Percentiles rank a stretch among this genome's conserved stretches.
Evolutionary conservation across 352 stramenopile genomes (phyloP).

Genomic region (Phytophthora europaea): DNA sequence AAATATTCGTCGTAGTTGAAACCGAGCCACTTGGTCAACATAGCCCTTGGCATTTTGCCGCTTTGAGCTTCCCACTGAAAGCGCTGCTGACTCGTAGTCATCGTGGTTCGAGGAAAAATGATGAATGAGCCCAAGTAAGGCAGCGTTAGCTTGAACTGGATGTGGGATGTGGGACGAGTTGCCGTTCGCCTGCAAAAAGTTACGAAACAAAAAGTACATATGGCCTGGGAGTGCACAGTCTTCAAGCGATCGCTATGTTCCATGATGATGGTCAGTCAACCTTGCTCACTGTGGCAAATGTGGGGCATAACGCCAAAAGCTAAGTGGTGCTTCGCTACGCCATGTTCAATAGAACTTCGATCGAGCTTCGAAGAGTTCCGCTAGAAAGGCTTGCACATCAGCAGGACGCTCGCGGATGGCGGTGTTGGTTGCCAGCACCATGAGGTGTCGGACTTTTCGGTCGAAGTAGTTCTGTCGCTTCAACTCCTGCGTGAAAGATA

Average conservation of each 20-base stretch:
- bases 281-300: not conserved
- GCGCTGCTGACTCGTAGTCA: not conserved
- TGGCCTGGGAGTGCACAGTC: too few relatives aligned
- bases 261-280: too few relatives aligned
- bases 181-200: not conserved
- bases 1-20: not conserved
- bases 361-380: conserved; percentile 75
- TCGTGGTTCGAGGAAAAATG: not conserved
- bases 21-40: not conserved
- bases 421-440: conserved; percentile 68
- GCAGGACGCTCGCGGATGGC: conserved; percentile 71
- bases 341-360: conserved; percentile 69
- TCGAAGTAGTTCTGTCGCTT: conserved; percentile 81
- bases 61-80: not conserved
- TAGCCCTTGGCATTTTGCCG: not conserved
- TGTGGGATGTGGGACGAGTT: not conserved
- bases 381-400: conserved; percentile 61
- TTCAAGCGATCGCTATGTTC: too few relatives aligned
- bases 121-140: not conserved
- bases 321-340: not conserved
- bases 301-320: not conserved
- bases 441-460: conserved; percentile 78
- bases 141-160: not conserved
- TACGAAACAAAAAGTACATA: not conserved
- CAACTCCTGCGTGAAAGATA: conserved; percentile 51